phyloP scores from a whole-genome alignment of 208 protist genomes.

The Leptomonas pyrrhocoris region DNA sequence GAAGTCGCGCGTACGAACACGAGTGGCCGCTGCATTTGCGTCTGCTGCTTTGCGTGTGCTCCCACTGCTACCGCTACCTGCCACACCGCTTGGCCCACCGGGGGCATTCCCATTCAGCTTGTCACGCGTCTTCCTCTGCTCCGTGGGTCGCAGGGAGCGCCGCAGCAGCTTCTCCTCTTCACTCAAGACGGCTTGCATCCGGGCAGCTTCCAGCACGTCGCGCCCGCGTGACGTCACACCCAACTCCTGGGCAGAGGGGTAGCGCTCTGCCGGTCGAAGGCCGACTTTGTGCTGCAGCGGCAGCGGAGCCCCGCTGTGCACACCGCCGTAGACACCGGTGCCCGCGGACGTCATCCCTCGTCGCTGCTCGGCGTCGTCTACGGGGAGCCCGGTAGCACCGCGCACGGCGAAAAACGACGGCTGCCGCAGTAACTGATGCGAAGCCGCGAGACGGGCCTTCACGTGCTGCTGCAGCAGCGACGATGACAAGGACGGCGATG shows the following conservation, averaged over 20 bases:
- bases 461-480: neutral
- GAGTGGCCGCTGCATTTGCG: neutral
- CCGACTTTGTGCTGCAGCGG: conserved; percentile 33
- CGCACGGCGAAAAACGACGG: conserved; percentile 62
- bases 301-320: conserved; percentile 41
- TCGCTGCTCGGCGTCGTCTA: conserved; percentile 34
- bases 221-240: conserved; percentile 61
- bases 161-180: conserved; percentile 47
- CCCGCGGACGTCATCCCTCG: conserved; percentile 14
- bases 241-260: conserved; percentile 40
- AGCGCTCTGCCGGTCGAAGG: conserved; percentile 19
- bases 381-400: conserved; percentile 55
- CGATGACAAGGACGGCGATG: neutral
- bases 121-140: neutral
- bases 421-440: conserved; percentile 42
- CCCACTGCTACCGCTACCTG: neutral
- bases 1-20: conserved; percentile 4
- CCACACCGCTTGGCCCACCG: neutral
- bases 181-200: conserved; percentile 36
- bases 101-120: neutral
- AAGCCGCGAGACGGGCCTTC: conserved; percentile 17
- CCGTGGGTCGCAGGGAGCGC: conserved; percentile 20
- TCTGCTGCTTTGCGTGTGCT: neutral
- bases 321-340: conserved; percentile 58
- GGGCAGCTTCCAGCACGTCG: conserved; percentile 56